These are phyloP conservation scores for Melanopsichium pennsylvanicum DNA, from an alignment of 1,284 basidiomycete species.

Conservation along the genomic window DNA sequence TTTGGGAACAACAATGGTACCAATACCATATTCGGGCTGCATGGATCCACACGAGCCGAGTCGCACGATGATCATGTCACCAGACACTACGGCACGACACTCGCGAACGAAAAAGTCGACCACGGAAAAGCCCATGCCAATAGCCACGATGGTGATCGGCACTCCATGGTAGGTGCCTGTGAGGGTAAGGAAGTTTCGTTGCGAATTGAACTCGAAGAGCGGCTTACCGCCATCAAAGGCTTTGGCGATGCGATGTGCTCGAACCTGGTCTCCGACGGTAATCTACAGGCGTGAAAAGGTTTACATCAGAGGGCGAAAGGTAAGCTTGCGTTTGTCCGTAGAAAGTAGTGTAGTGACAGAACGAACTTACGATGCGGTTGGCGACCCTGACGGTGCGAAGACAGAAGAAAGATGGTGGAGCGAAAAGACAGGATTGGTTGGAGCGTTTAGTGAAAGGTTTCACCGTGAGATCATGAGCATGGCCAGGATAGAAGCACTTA, in stretches of 20 bases:
- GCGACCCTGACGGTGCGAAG: constrained; percentile 69
- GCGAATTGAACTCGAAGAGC: constrained; percentile 73
- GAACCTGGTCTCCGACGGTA: constrained; percentile 78
- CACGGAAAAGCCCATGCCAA: constrained; percentile 76
- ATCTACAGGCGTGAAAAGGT: constrained; percentile 60
- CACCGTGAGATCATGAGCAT: too few relatives aligned
- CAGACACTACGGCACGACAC: constrained; percentile 77
- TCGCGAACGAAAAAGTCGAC: constrained; percentile 83
- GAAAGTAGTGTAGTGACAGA: too few relatives aligned
- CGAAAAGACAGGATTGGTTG: too few relatives aligned
- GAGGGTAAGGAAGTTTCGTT: constrained; percentile 80
- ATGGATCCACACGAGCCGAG: constrained; percentile 74
- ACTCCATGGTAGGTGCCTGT: constrained; percentile 77
- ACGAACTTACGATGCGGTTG: constrained; percentile 72
- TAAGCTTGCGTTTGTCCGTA: too few relatives aligned
- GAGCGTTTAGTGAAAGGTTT: too few relatives aligned
- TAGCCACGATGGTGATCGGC: constrained; percentile 78
- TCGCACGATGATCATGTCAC: constrained; percentile 75
- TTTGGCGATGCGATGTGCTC: constrained; percentile 73
- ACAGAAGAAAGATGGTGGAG: too few relatives aligned
- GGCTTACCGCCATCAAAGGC: constrained; percentile 71
- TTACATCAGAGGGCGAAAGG: background rate
- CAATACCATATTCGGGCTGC: constrained; percentile 73
- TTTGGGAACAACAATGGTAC: constrained; percentile 76
- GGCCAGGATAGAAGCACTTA: constrained; percentile 3